Conservation (phyloP, 495 filamentous ascomycete genomes). For the Trichoderma orchidacearum region DNA sequence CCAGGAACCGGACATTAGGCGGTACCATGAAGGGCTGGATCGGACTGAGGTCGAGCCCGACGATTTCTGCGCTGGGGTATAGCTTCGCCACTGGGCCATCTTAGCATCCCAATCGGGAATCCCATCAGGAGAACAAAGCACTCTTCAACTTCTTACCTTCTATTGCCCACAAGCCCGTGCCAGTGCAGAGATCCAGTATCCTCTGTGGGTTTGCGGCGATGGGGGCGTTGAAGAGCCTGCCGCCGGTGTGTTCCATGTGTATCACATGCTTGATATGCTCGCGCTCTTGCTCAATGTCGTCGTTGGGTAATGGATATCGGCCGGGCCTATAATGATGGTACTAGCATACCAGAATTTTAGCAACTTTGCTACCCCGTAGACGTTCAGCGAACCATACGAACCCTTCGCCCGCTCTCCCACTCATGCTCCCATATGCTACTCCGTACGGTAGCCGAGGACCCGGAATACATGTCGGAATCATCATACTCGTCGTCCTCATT, state of each 20-base stretch:
- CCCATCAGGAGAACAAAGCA: neutral
- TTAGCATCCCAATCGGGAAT: neutral
- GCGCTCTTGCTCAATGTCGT: conserved; percentile 44
- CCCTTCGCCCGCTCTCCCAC: neutral
- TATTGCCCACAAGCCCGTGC: conserved; percentile 50
- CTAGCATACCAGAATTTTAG: neutral
- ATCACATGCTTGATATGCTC: conserved; percentile 35
- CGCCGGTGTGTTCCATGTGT: neutral
- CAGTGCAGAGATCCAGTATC: conserved; percentile 46
- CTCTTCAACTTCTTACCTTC: neutral
- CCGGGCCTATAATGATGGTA: conserved; percentile 34
- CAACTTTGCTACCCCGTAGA: too few species aligned
- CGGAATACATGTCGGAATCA: neutral
- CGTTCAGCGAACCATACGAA: neutral
- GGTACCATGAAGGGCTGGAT: conserved; percentile 46
- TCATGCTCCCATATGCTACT: neutral
- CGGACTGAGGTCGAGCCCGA: conserved; percentile 53
- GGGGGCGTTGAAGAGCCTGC: conserved; percentile 22
- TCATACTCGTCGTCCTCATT: neutral
- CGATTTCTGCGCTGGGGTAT: conserved; percentile 36
- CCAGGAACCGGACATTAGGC: conserved; percentile 44
- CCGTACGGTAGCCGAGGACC: neutral
- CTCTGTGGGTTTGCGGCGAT: conserved; percentile 27
- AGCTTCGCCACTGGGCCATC: conserved; percentile 17
- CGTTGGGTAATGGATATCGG: conserved; percentile 37